A percentile compares a stretch with the other conserved stretches of the same genome.
Evolutionary conservation across 2,329 filamentous ascomycete species (phyloP).

Genomic region (Botrytis aclada): DNA sequence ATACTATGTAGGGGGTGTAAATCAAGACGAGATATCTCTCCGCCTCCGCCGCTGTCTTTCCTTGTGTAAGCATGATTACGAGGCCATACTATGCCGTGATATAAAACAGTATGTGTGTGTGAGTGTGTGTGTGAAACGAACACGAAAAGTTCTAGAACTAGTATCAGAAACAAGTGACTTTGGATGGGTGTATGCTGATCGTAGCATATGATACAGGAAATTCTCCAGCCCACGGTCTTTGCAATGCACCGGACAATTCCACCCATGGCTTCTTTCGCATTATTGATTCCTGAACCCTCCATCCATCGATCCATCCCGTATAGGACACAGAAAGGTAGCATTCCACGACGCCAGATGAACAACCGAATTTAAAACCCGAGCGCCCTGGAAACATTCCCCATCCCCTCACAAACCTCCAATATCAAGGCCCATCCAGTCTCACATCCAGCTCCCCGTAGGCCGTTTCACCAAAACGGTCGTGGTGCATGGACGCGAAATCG

Average conservation of each 20-base stretch:
- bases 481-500: not conserved
- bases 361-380: not conserved
- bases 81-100: not conserved
- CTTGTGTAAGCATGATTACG: not conserved
- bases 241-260: not conserved
- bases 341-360: not conserved
- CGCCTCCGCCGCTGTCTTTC: not conserved
- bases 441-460: not conserved
- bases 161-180: not conserved
- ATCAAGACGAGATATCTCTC: not conserved
- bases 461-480: conserved; percentile 16
- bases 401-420: not conserved
- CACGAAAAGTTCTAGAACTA: not conserved
- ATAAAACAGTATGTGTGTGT: not conserved
- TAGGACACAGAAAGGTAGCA: not conserved
- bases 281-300: not conserved
- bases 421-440: not conserved
- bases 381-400: not conserved
- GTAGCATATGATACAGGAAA: not conserved
- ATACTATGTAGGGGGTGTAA: not conserved
- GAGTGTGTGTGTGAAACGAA: not conserved
- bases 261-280: not conserved
- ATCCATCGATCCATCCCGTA: not conserved
- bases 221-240: not conserved
- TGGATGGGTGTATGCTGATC: conserved; percentile 7